A percentile compares a stretch with the other conserved stretches of the same genome.
phyloP scores from a whole-genome alignment of 2,329 filamentous ascomycete genomes.

The Mycocentrospora acerina region DNA sequence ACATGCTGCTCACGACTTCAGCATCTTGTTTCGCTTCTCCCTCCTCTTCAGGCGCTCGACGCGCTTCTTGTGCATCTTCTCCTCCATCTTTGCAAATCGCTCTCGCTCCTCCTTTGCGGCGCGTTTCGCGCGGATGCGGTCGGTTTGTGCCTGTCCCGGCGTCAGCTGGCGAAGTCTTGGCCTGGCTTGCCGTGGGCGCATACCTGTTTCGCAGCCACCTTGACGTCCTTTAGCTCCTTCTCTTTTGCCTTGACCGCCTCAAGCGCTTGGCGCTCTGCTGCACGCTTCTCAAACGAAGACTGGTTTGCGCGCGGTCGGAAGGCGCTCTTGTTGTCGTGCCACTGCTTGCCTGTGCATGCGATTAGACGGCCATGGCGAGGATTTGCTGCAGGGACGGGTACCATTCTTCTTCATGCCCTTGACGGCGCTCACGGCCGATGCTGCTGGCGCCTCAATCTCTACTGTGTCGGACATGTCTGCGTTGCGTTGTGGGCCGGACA shows the following conservation, averaged over 20 bases:
- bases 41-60: conserved; percentile 90
- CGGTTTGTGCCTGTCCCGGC: conserved; percentile 64
- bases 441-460: conserved; percentile 46
- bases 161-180: conserved; percentile 6
- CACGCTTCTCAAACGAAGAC: conserved; percentile 75
- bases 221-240: conserved; percentile 91
- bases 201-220: conserved; percentile 84
- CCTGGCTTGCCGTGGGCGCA: conserved; percentile 25
- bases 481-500: conserved; percentile 11
- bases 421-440: conserved; percentile 40
- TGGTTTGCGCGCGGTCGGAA: conserved; percentile 81
- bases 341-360: conserved; percentile 76
- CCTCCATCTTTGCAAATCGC: conserved; percentile 88
- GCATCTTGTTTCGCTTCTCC: conserved; percentile 91
- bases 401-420: conserved; percentile 80
- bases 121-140: conserved; percentile 80
- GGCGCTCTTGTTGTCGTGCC: conserved; percentile 79
- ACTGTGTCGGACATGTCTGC: conserved; percentile 32
- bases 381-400: conserved; percentile 43
- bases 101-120: conserved; percentile 91
- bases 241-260: conserved; percentile 87
- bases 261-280: conserved; percentile 67
- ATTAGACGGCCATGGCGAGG: conserved; percentile 19
- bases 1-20: conserved; percentile 48
- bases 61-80: conserved; percentile 96